These are phyloP conservation scores for Boletus sp. DNA, from an alignment of 1,284 basidiomycete genomes.

Conservation along the genomic window DNA sequence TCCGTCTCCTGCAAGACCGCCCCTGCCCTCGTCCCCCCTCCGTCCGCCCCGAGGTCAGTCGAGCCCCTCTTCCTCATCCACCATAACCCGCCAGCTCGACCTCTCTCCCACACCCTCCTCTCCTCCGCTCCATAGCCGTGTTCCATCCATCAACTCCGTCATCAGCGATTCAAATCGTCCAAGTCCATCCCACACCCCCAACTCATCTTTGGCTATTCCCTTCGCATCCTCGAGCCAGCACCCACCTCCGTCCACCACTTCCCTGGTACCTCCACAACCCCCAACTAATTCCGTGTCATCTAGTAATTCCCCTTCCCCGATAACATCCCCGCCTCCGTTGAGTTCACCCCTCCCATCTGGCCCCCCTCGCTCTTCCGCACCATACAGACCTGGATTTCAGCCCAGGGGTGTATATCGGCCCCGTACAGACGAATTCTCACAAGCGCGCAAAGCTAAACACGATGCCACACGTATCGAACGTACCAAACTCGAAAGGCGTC, in stretches of 20 bases:
- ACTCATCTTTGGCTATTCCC: background rate
- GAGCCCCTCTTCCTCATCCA: conserved; percentile 20
- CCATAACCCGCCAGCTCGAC: conserved; percentile 18
- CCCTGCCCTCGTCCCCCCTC: conserved; percentile 41
- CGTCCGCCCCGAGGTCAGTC: conserved; percentile 33
- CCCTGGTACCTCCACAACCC: background rate
- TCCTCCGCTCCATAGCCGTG: conserved; percentile 23
- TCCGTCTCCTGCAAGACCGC: conserved; percentile 31
- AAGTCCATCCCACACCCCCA: conserved; percentile 15
- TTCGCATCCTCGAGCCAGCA: conserved; percentile 1
- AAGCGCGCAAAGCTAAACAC: conserved; percentile 48
- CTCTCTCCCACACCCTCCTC: conserved; percentile 12
- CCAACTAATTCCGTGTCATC: conserved; percentile 4
- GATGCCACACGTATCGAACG: conserved; percentile 72
- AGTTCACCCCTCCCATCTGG: conserved; percentile 18
- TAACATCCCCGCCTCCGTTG: conserved; percentile 21
- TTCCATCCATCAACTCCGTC: conserved; percentile 23
- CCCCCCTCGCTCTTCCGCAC: conserved; percentile 35
- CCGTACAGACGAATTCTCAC: conserved; percentile 77
- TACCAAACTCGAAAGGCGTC: conserved; percentile 73
- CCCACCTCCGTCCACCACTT: background rate
- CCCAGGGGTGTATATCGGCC: conserved; percentile 62
- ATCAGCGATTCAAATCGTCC: conserved; percentile 8
- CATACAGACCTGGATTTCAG: conserved; percentile 69
- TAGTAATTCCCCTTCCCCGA: conserved; percentile 28